Conservation (phyloP, 202 grass and related monocot species). For the Schoenoplectus triqueter region DNA sequence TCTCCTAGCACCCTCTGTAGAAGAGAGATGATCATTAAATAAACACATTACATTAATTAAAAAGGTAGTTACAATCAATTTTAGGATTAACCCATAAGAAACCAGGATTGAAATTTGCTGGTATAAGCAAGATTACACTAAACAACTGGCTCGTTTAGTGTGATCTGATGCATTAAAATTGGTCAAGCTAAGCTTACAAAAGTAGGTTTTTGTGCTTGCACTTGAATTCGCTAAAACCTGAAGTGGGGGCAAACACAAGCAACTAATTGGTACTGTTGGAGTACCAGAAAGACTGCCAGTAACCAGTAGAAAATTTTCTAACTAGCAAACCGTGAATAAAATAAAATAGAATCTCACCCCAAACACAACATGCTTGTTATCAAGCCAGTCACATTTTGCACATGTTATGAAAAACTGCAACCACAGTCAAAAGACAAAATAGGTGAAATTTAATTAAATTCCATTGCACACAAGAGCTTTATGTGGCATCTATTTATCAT, state of each 20-base stretch:
- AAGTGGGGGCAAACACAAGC: too few relatives aligned
- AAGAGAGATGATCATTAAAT: not conserved
- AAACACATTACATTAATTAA: not conserved
- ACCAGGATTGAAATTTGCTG: not conserved
- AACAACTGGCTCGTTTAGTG: not conserved
- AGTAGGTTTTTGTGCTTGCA: not conserved
- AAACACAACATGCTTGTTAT: slow-evolving; percentile 97
- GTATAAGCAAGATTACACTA: not conserved
- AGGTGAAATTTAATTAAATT: not conserved
- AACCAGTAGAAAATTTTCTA: too few relatives aligned
- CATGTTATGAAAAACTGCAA: slow-evolving; percentile 98
- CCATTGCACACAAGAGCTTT: not conserved
- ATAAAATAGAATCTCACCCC: slow-evolving; percentile 61
- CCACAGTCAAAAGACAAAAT: slow-evolving; percentile 24
- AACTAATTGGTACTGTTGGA: too few relatives aligned
- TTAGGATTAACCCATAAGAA: not conserved
- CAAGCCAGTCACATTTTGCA: slow-evolving; percentile 98
- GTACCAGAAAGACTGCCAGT: too few relatives aligned
- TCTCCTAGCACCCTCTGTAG: slow-evolving; percentile 83
- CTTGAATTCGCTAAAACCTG: not conserved
- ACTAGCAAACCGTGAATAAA: not conserved
- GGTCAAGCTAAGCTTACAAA: not conserved
- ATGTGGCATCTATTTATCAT: slow-evolving; percentile 3
- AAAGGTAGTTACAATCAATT: slow-evolving; percentile 12
- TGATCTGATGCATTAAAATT: slow-evolving; percentile 1